These are phyloP conservation scores for Hemerocallis citrina DNA, from an alignment of 106 monocot genomes.

Conservation along the genomic window DNA sequence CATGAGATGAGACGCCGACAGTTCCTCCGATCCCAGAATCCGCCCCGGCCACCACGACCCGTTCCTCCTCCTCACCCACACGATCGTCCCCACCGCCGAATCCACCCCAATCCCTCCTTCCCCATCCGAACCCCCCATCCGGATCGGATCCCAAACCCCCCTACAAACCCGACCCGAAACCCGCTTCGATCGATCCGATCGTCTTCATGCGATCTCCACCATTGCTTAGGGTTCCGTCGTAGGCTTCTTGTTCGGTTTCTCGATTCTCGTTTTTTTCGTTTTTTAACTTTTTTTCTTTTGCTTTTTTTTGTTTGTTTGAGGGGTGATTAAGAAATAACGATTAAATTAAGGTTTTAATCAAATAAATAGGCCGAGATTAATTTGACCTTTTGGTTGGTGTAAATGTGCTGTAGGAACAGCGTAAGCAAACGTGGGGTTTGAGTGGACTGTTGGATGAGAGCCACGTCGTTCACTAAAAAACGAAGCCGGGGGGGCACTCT, in stretches of 20 bases:
- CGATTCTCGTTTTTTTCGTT: slow-evolving; percentile 6
- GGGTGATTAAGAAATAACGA: neutral
- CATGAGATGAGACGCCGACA: slow-evolving; percentile 80
- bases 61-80: slow-evolving; percentile 89
- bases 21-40: slow-evolving; percentile 83
- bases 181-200: neutral
- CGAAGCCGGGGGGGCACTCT: no score
- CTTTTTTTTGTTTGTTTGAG: neutral
- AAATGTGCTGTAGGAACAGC: neutral
- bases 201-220: slow-evolving; percentile 10
- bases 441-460: neutral
- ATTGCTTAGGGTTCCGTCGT: slow-evolving; percentile 6
- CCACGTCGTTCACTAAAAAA: no score
- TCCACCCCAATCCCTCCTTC: slow-evolving; percentile 30
- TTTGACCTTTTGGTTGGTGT: neutral
- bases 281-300: neutral
- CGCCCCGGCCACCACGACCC: slow-evolving; percentile 97
- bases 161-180: slow-evolving; percentile 41
- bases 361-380: neutral
- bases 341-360: neutral
- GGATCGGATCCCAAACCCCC: slow-evolving; percentile 8
- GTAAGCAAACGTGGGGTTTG: neutral
- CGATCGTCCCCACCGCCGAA: slow-evolving; percentile 59
- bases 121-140: slow-evolving; percentile 10
- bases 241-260: neutral